Evolutionary conservation across 1,284 basidiomycete species (phyloP), one percentile per base, ranked within the genome.

Genomic region (Pterulicium gracile): DNA sequence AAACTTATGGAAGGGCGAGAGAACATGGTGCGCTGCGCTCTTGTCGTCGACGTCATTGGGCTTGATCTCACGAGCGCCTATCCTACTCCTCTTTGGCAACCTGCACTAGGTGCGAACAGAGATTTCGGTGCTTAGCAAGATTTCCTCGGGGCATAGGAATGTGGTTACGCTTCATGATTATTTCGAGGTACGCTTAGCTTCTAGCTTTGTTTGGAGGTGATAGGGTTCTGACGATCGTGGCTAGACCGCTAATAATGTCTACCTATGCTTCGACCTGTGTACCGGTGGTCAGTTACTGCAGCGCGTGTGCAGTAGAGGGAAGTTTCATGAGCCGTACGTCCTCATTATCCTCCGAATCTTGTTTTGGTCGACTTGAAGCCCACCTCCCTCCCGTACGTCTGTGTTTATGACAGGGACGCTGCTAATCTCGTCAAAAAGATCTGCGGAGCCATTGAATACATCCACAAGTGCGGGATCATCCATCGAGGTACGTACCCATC

Each of bases 241-340:
- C 10, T 49, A 88, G 84, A 97, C 93, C 21, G 73, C 88, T 20
- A 89, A 96, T 67, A 97, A 98, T 59, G 77, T 95, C 52, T 95
- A 92, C 60, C 84, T 98, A 49, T 88, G 88, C 54, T 97, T 96
- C 61, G 95, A 97, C 64, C 78, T 98, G 12, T 98, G 96, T 68
- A 95, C 91, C 0, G 95, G 95, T 44, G 96, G 95, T 39, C 96
- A 98, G 66, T 80, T 98, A 17, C 98, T 98, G 58, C 94, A 98
- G 65, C 79, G 96, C 44, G 98, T 98, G 70, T 98, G 95, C 61
- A 91, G 94, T 20, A 89, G 94, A 61, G 94, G 95, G 42, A 93
- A 91, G 63, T 97, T 96, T 65, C 94, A 92, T 61, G 94, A 98
- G 64, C 81, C 81, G 86, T 89, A 53, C 53, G 81, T 69, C 24